Base-by-base conservation (phyloP, 345 rosid genomes). In the Mallotus nudiflorus region DNA sequence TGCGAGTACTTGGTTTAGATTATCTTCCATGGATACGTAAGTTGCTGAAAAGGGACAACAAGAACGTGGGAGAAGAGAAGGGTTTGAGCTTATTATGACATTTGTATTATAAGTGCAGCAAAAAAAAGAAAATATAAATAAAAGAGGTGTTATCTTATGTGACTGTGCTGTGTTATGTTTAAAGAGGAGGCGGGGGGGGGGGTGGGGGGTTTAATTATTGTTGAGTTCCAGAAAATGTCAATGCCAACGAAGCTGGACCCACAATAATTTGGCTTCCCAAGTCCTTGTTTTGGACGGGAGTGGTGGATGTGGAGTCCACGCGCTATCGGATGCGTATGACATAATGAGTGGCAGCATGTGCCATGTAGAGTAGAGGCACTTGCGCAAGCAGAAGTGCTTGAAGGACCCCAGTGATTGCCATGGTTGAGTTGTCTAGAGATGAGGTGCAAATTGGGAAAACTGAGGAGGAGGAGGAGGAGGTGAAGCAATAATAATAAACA, bases 201-300 rank as follows among this genome's bases (percentile, higher is more conserved):
- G n/a, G n/a, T n/a, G n/a, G 4, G 73, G 20, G 3, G 68, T 45
- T 52, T 67, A 69, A 57, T 72, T 73, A 65, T 73, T 77, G 75
- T 58, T 25, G 61, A 53, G 77, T 54, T 82, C 53, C 20, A 67
- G 78, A 74, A n/a, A 75, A 83, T 76, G 84, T 78, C 81, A 81
- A 84, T 81, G 84, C 79, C 87, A 78, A 76, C 81, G 76, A 69
- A 81, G 84, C 60, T 31, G 72, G 82, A 61, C 65, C 85, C 76
- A 58, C 46, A 20, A 10, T n/a, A 16, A 46, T 66, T 69, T 6
- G 75, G 72, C 60, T 46, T 46, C 66, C 70, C 67, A 35, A 68
- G 70, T 27, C 52, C 54, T 28, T 54, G 9, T 42, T 66, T 53
- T 66, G 49, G 60, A 56, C 9, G 19, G 19, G 40, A 48, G 56